Conservation (phyloP, 2,329 filamentous ascomycete genomes). For the Aspergillus udagawae region DNA sequence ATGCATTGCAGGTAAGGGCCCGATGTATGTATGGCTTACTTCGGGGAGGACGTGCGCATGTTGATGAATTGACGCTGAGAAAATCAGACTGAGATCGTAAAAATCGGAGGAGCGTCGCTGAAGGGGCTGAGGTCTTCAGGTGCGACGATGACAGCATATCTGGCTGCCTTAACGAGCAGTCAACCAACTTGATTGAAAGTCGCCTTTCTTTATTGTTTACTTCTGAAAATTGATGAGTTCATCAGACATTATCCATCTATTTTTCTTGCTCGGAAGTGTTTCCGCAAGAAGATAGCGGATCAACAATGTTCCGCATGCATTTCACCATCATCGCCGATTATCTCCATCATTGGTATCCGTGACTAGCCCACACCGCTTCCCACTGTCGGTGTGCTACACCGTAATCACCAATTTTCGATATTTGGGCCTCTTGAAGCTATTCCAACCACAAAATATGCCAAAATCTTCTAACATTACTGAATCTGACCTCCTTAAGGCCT, state of each 20-base stretch:
- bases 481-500: too few species aligned
- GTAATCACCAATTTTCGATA: too few species aligned
- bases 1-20: slow-evolving; percentile 11
- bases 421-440: too few species aligned
- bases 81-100: slow-evolving; percentile 67
- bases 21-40: slow-evolving; percentile 9
- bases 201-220: neutral
- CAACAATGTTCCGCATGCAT: neutral
- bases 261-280: slow-evolving; percentile 2
- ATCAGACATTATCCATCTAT: neutral
- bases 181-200: slow-evolving; percentile 5
- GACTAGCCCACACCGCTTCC: too few species aligned
- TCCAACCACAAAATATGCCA: too few species aligned
- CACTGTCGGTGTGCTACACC: too few species aligned
- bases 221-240: neutral
- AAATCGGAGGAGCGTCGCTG: slow-evolving; percentile 63
- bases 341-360: neutral
- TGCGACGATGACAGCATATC: slow-evolving; percentile 37
- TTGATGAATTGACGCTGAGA: slow-evolving; percentile 41
- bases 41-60: slow-evolving; percentile 18
- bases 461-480: too few species aligned
- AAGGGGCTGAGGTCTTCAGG: slow-evolving; percentile 45
- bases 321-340: neutral
- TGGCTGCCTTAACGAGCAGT: slow-evolving; percentile 11
- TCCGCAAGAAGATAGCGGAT: neutral